Base-by-base conservation (phyloP, 331 rosid genomes). In the Quercus phellos region DNA sequence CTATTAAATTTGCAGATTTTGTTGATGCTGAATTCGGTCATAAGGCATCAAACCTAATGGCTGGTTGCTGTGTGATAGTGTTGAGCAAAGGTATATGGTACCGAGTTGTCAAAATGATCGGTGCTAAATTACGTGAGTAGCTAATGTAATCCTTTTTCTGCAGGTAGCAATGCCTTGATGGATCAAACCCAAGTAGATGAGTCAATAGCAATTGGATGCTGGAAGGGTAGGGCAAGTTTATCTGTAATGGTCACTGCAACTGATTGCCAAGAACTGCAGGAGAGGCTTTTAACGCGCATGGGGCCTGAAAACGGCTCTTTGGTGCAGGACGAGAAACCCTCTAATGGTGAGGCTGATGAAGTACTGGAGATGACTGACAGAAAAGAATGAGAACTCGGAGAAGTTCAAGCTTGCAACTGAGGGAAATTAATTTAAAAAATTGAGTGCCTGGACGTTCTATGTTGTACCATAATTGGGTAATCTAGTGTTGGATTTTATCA, bases 191-290 rank as follows among this genome's bases (percentile, higher is more conserved):
- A 88, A 77, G 93, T 86, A 18, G 94, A 91, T 8, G 87, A 84
- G 30, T 90, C 98, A 4, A 91, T 95, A 79, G 99, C 99, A 81
- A 93, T 95, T 51, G 98, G 98, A 70, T 95, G 97, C 89, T 95
- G 99, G 99, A 95, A 79, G 80, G 99, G 99, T 68, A 84, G 86
- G 85, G 84, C 85, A 4, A 93, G 96, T 80, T 84, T 95, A 87
- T 75, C 90, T 1, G 93, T 95, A 76, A 90, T 95, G 98, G 91
- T 93, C 53, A 87, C 92, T 16, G 98, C 96, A 35, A 75, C 88
- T 74, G 99, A 95, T 68, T 89, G 99, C 88, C 92, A 90, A 87
- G 98, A 95, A 85, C 80, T 95, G 79, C 92, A 90, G 50, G 94
- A 79, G 86, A 93, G 98, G 86, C 96, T 93, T 70, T 64, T 83